Conservation (phyloP, 2,329 filamentous ascomycete species). For the Ophiostoma quercus region DNA sequence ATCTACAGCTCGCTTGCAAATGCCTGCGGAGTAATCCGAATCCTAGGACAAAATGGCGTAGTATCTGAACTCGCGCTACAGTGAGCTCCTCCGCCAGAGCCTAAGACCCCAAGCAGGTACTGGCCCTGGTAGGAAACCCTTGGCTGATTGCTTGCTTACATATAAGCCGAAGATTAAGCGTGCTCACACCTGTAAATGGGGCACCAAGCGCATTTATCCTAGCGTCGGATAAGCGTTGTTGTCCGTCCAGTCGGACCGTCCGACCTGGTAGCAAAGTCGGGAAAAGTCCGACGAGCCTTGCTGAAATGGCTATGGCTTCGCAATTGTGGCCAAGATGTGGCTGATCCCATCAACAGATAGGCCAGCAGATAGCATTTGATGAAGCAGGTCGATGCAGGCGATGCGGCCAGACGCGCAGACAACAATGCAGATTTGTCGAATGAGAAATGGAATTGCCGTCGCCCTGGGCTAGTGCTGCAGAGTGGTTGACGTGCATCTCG, state of each 20-base stretch:
- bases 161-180: not conserved
- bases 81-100: not conserved
- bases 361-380: not conserved
- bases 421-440: not conserved
- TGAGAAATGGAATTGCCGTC: not conserved
- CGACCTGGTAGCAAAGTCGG: not conserved
- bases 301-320: not conserved
- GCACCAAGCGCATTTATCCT: slow-evolving; percentile 6
- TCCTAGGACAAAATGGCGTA: not conserved
- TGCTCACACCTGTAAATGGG: not conserved
- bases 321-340: not conserved
- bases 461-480: not conserved
- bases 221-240: slow-evolving; percentile 9
- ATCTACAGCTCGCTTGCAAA: slow-evolving; percentile 11
- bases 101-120: not conserved
- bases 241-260: slow-evolving; percentile 4
- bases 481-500: not conserved
- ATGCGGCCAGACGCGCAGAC: not conserved
- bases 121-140: not conserved
- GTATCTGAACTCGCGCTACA: not conserved
- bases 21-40: slow-evolving; percentile 4
- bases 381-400: not conserved
- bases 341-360: not conserved
- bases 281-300: not conserved
- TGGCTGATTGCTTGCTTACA: not conserved